phyloP scores from a whole-genome alignment of 2,329 filamentous ascomycete genomes.

The Colletotrichum ledebouriae region DNA sequence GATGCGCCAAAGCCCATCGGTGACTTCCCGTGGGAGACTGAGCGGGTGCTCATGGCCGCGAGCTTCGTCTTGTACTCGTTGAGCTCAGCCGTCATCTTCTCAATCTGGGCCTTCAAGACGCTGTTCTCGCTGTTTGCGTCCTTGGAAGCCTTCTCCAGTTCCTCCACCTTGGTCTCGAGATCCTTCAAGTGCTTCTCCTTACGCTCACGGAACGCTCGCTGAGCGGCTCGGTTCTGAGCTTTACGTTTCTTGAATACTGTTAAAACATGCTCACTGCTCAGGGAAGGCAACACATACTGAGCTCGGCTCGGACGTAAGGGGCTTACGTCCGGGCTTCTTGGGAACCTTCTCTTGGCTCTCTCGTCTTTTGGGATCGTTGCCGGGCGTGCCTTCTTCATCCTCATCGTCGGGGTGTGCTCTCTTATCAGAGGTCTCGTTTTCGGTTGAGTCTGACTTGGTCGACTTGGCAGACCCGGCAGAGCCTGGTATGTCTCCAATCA shows the following conservation, averaged over 20 bases:
- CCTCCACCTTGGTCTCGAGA: constrained; percentile 82
- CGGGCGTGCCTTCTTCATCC: constrained; percentile 68
- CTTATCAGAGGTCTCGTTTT: constrained; percentile 76
- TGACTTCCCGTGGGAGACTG: constrained; percentile 46
- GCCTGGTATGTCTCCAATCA: constrained; percentile 83
- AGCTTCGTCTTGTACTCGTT: constrained; percentile 92
- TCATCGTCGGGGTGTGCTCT: constrained; percentile 79
- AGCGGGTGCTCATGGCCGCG: constrained; percentile 64
- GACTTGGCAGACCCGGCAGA: constrained; percentile 67
- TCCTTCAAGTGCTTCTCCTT: constrained; percentile 94
- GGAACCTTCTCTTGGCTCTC: constrained; percentile 87
- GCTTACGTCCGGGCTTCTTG: constrained; percentile 98
- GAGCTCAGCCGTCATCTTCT: constrained; percentile 86
- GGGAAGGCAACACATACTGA: constrained; percentile 73
- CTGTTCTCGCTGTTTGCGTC: constrained; percentile 88
- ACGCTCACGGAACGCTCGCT: constrained; percentile 92
- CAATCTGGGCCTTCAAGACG: constrained; percentile 86
- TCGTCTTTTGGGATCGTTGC: constrained; percentile 74
- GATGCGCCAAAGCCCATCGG: constrained; percentile 63
- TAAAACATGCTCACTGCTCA: not conserved
- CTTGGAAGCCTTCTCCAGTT: constrained; percentile 86
- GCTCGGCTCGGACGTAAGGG: constrained; percentile 93
- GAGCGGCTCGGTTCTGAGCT: constrained; percentile 93
- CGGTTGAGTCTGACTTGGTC: constrained; percentile 63
- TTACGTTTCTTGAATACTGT: constrained; percentile 81